Evolutionary conservation across 2,329 filamentous ascomycete genomes (phyloP).

Genomic region (Didymella pinodella): DNA sequence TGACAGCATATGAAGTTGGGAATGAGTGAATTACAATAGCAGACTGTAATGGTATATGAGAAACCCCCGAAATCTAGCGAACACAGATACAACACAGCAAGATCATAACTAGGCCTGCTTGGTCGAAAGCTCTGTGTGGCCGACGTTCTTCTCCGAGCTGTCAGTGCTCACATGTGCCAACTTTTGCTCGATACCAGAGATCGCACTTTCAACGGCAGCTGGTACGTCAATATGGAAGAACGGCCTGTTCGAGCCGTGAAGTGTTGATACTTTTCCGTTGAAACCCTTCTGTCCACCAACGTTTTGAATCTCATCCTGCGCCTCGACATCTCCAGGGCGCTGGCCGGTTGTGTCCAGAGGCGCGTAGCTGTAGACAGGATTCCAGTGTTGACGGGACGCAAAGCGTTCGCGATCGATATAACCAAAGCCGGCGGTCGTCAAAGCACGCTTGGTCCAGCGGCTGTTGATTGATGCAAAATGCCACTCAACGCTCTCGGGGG

Average conservation of each 20-base stretch:
- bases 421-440: conserved; percentile 87
- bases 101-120: conserved; percentile 23
- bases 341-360: conserved; percentile 76
- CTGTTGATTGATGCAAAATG: conserved; percentile 95
- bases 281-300: conserved; percentile 24
- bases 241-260: conserved; percentile 87
- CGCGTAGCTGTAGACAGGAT: conserved; percentile 92
- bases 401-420: conserved; percentile 64
- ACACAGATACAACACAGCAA: not conserved
- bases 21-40: not conserved
- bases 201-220: conserved; percentile 84
- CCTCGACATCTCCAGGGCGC: conserved; percentile 63
- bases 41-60: conserved; percentile 8
- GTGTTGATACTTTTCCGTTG: conserved; percentile 64
- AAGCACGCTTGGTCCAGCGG: conserved; percentile 90
- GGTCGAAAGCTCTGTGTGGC: conserved; percentile 19
- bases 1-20: too few species aligned
- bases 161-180: conserved; percentile 30
- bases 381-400: conserved; percentile 70
- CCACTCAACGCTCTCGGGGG: conserved; percentile 88
- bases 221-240: conserved; percentile 95
- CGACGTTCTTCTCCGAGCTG: conserved; percentile 24
- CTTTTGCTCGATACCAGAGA: conserved; percentile 73
- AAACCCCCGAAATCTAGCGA: not conserved
- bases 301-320: conserved; percentile 34